Evolutionary conservation across 1,139 yeast species (phyloP).

Genomic region (Pichia kudriavzevii): DNA sequence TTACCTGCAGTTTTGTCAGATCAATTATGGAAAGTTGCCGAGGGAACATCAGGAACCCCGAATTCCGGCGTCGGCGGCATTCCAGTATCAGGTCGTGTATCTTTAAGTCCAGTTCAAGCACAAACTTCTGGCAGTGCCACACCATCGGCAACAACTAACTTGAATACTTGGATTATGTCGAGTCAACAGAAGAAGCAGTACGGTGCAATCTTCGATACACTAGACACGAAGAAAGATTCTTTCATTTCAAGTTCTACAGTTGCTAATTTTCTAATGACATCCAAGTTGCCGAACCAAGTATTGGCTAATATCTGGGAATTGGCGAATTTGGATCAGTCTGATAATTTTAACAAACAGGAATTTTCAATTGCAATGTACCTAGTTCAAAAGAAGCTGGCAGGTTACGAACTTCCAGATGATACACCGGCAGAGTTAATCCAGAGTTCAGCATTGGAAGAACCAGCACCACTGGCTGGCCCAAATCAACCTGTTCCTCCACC

Average conservation of each 20-base stretch:
- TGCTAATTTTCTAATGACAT: slow-evolving; percentile 82
- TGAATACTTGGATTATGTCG: slow-evolving; percentile 62
- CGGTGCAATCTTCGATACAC: slow-evolving; percentile 66
- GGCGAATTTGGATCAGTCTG: slow-evolving; percentile 84
- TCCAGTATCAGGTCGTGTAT: slow-evolving; percentile 4
- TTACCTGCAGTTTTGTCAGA: slow-evolving; percentile 69
- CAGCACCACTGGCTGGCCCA: slow-evolving; percentile 7
- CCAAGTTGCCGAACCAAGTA: slow-evolving; percentile 76
- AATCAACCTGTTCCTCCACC: slow-evolving; percentile 14
- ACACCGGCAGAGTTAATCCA: slow-evolving; percentile 26
- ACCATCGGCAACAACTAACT: slow-evolving; percentile 34
- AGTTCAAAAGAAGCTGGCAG: slow-evolving; percentile 76
- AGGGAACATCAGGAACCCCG: slow-evolving; percentile 10
- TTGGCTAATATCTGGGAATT: slow-evolving; percentile 93
- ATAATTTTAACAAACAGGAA: slow-evolving; percentile 71
- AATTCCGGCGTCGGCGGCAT: slow-evolving; percentile 6
- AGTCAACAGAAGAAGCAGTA: slow-evolving; percentile 69
- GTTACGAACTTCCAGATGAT: slow-evolving; percentile 59
- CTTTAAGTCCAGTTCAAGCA: slow-evolving; percentile 12
- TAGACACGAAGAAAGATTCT: slow-evolving; percentile 63
- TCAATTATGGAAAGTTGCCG: slow-evolving; percentile 48
- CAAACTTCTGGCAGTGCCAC: slow-evolving; percentile 20
- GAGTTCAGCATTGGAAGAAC: slow-evolving; percentile 14
- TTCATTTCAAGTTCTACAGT: slow-evolving; percentile 69
- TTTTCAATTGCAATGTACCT: slow-evolving; percentile 91